These are phyloP conservation scores for Fusarium sublunatum DNA, from an alignment of 2,329 filamentous ascomycete genomes.

Conservation along the genomic window DNA sequence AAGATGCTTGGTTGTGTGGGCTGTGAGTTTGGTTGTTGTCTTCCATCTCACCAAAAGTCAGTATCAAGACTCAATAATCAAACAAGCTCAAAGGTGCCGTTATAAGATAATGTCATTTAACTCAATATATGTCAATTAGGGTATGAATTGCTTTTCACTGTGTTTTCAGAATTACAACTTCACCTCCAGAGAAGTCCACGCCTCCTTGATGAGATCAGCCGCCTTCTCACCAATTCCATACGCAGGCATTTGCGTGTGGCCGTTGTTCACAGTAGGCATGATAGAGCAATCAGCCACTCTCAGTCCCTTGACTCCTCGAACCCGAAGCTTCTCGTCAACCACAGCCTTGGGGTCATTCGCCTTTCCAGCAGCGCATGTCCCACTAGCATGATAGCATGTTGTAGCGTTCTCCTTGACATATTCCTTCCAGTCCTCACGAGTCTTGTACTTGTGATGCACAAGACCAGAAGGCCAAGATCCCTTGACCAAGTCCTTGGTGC, in stretches of 20 bases:
- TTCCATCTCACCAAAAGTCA: too few species aligned
- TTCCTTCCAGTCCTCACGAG: slow-evolving; percentile 64
- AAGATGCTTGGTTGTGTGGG: too few species aligned
- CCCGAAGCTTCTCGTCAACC: slow-evolving; percentile 63
- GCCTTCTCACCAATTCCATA: slow-evolving; percentile 67
- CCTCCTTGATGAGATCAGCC: slow-evolving; percentile 60
- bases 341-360: slow-evolving; percentile 63
- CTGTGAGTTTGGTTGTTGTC: too few species aligned
- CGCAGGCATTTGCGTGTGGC: slow-evolving; percentile 65
- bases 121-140: neutral
- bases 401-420: slow-evolving; percentile 69
- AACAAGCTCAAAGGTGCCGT: too few species aligned
- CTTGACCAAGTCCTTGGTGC: slow-evolving; percentile 68
- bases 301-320: slow-evolving; percentile 63
- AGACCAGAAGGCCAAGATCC: slow-evolving; percentile 67
- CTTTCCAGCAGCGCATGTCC: slow-evolving; percentile 51
- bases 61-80: neutral
- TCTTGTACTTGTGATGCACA: slow-evolving; percentile 63
- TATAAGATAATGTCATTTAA: neutral
- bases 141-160: neutral
- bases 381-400: slow-evolving; percentile 58
- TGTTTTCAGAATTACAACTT: slow-evolving; percentile 8
- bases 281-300: slow-evolving; percentile 65
- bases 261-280: slow-evolving; percentile 63
- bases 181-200: slow-evolving; percentile 18